These are phyloP conservation scores for Kwoniella heveanensis DNA, from an alignment of 768 basidiomycete genomes.

Conservation along the genomic window DNA sequence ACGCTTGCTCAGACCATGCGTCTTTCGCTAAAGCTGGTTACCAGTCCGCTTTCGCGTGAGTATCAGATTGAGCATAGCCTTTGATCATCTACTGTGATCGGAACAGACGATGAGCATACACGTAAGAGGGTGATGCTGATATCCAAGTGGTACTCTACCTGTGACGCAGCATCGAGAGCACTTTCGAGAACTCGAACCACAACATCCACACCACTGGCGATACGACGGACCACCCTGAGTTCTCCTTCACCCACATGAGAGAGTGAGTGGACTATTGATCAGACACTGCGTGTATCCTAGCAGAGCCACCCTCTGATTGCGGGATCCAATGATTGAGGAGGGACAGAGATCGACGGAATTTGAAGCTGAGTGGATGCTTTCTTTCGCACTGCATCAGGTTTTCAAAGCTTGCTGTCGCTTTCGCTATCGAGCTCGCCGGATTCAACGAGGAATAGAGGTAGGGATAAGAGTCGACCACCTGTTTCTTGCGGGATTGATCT, in stretches of 20 bases:
- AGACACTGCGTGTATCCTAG: too few relatives aligned
- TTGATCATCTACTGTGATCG: too few relatives aligned
- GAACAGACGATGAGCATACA: too few relatives aligned
- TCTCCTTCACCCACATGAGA: constrained; percentile 86
- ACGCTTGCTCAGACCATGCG: constrained; percentile 85
- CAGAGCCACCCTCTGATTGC: too few relatives aligned
- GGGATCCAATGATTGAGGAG: too few relatives aligned
- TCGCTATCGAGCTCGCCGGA: constrained; percentile 72
- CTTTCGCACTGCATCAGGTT: too few relatives aligned
- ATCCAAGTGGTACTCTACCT: too few relatives aligned
- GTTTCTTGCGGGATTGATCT: too few relatives aligned
- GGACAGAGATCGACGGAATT: too few relatives aligned
- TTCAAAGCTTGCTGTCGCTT: constrained; percentile 78
- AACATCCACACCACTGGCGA: constrained; percentile 80
- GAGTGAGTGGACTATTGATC: too few relatives aligned
- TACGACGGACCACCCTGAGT: constrained; percentile 79
- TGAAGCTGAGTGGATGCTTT: too few relatives aligned
- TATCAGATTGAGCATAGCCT: not conserved
- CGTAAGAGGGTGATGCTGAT: constrained; percentile 3
- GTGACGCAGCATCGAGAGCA: constrained; percentile 48
- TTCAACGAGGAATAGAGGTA: constrained; percentile 45
- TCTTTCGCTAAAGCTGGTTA: constrained; percentile 67
- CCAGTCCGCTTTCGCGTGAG: constrained; percentile 67
- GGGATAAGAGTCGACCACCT: not conserved
- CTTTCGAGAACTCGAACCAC: constrained; percentile 62